These are phyloP conservation scores for Wallemia hederae DNA, from an alignment of 1,284 basidiomycete species.

Conservation along the genomic window DNA sequence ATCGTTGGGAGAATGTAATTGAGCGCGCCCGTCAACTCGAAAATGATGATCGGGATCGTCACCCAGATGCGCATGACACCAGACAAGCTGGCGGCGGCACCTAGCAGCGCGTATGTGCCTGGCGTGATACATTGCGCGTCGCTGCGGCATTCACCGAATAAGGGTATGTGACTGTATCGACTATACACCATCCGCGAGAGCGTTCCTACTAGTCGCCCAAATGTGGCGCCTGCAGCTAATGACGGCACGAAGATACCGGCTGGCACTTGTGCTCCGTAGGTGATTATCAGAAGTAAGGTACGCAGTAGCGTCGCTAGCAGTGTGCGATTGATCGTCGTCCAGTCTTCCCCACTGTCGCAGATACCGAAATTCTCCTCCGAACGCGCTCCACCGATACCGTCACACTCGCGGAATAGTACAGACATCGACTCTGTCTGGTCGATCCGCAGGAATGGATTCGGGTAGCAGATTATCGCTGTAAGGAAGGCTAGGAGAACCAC, in stretches of 20 bases:
- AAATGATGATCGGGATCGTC: constrained; percentile 98
- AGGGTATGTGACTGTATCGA: constrained; percentile 22
- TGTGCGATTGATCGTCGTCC: constrained; percentile 78
- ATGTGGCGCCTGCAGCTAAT: constrained; percentile 88
- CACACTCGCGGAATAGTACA: constrained; percentile 88
- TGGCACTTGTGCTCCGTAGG: constrained; percentile 88
- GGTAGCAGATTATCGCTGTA: constrained; percentile 75
- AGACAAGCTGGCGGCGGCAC: constrained; percentile 42
- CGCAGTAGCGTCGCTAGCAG: constrained; percentile 72
- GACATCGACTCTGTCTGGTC: constrained; percentile 97
- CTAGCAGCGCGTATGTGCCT: constrained; percentile 84
- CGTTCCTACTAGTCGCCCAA: constrained; percentile 84
- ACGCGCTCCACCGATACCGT: constrained; percentile 27
- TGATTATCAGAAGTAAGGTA: constrained; percentile 57
- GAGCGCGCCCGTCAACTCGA: constrained; percentile 91
- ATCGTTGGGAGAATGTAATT: constrained; percentile 96
- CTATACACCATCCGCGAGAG: constrained; percentile 70
- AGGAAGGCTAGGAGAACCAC: constrained; percentile 59
- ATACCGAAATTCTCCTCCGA: constrained; percentile 69
- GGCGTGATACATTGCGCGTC: constrained; percentile 93
- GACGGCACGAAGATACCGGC: constrained; percentile 93
- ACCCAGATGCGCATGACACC: constrained; percentile 93
- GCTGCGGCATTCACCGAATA: constrained; percentile 68
- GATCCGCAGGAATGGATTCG: constrained; percentile 76
- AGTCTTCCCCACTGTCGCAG: constrained; percentile 87